phyloP scores from a whole-genome alignment of 805 yeast genomes.

The Brettanomyces custersianus region DNA sequence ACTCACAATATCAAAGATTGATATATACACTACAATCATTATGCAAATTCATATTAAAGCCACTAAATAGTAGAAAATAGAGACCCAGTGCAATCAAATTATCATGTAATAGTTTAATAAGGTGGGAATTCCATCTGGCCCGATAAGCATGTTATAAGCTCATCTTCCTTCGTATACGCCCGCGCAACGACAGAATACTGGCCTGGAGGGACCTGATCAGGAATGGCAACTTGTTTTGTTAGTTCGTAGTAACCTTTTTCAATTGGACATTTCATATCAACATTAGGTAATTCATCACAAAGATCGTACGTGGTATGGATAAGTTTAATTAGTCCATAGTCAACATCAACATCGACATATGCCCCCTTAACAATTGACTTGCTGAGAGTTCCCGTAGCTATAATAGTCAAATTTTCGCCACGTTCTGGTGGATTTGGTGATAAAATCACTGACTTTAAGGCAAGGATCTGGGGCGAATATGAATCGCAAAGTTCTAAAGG shows the following conservation, averaged over 20 bases:
- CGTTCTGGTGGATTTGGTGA: slow-evolving; percentile 84
- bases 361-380: slow-evolving; percentile 70
- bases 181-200: slow-evolving; percentile 78
- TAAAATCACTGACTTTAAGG: slow-evolving; percentile 49
- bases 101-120: not conserved
- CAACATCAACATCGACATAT: slow-evolving; percentile 88
- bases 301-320: slow-evolving; percentile 86
- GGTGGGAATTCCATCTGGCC: slow-evolving; percentile 56
- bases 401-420: slow-evolving; percentile 74
- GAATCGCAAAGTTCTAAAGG: slow-evolving; percentile 77
- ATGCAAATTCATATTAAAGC: too few species aligned
- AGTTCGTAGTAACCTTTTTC: slow-evolving; percentile 58
- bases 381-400: slow-evolving; percentile 59
- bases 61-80: too few species aligned
- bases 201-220: slow-evolving; percentile 93
- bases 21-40: too few species aligned
- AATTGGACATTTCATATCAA: slow-evolving; percentile 81
- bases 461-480: slow-evolving; percentile 51
- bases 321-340: slow-evolving; percentile 84
- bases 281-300: slow-evolving; percentile 79
- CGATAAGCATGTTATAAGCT: slow-evolving; percentile 72
- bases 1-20: too few species aligned
- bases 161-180: slow-evolving; percentile 82
- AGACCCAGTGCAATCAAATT: slow-evolving; percentile 1
- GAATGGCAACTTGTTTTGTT: slow-evolving; percentile 70